phyloP scores from a whole-genome alignment of 768 basidiomycete species.

The Rhizopogon rudus region DNA sequence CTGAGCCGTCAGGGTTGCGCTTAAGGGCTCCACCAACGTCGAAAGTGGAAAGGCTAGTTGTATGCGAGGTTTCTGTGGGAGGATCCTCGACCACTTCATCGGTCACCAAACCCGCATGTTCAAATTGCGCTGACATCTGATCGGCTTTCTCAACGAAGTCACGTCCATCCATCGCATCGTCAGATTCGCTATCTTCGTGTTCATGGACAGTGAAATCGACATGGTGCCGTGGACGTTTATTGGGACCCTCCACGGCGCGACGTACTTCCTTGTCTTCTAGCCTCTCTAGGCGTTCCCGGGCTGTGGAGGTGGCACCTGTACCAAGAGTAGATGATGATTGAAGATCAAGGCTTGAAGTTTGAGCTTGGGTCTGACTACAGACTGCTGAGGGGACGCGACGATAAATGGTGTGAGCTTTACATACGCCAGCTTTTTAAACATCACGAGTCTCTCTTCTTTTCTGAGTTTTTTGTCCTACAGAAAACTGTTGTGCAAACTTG shows the following conservation, averaged over 20 bases:
- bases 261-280: conserved; percentile 56
- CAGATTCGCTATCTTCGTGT: conserved; percentile 24
- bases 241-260: conserved; percentile 44
- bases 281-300: conserved; percentile 54
- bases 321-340: conserved; percentile 84
- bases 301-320: conserved; percentile 59
- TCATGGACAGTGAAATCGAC: conserved; percentile 14
- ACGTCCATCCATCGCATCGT: conserved; percentile 22
- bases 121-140: background rate
- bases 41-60: conserved; percentile 9
- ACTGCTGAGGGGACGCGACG: conserved; percentile 20
- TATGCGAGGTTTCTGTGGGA: conserved; percentile 8
- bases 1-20: conserved; percentile 59
- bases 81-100: conserved; percentile 12
- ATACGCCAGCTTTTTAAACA: conserved; percentile 82
- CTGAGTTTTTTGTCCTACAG: conserved; percentile 84
- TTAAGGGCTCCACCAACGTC: conserved; percentile 62
- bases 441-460: conserved; percentile 74
- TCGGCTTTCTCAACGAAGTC: conserved; percentile 5
- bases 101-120: background rate
- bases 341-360: conserved; percentile 54
- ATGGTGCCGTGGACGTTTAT: conserved; percentile 45
- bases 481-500: background rate
- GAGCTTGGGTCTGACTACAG: conserved; percentile 71
- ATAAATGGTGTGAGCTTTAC: conserved; percentile 20